Conservation (phyloP, 2,329 filamentous ascomycete species). For the Arthrinium puccinioides region DNA sequence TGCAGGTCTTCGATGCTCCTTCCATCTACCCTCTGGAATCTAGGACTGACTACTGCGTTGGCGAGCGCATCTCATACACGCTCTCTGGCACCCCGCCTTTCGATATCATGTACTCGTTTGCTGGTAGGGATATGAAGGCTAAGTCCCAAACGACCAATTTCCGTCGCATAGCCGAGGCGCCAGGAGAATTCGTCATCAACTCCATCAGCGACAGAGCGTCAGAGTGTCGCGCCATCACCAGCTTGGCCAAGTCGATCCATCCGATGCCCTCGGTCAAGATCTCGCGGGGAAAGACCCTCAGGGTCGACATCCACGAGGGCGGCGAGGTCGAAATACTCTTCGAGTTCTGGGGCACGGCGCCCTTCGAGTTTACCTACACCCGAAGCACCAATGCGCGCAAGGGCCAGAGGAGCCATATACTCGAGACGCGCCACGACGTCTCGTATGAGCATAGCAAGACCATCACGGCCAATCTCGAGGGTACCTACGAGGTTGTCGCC, state of each 20-base stretch:
- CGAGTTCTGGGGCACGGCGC: conserved; percentile 90
- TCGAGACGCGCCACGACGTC: conserved; percentile 86
- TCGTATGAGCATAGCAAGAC: conserved; percentile 76
- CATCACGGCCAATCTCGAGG: conserved; percentile 83
- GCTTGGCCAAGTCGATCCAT: conserved; percentile 79
- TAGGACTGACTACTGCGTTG: conserved; percentile 85
- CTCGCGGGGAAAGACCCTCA: conserved; percentile 71
- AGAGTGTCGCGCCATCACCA: conserved; percentile 74
- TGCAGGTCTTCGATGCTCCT: conserved; percentile 88
- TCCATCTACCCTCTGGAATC: conserved; percentile 84
- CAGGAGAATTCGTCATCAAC: conserved; percentile 82
- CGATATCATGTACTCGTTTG: conserved; percentile 86
- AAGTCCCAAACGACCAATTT: conserved; percentile 75
- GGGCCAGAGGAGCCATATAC: conserved; percentile 68
- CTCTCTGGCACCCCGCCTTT: conserved; percentile 89
- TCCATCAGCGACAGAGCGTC: conserved; percentile 81
- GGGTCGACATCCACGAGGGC: conserved; percentile 93
- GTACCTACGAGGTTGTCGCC: conserved; percentile 92
- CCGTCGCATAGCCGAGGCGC: conserved; percentile 84
- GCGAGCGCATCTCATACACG: conserved; percentile 87
- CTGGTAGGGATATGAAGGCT: conserved; percentile 70
- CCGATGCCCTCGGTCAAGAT: conserved; percentile 87
- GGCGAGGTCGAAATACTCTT: conserved; percentile 90
- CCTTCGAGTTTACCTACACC: conserved; percentile 97
- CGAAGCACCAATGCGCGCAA: conserved; percentile 78